Evolutionary conservation across 108 stramenopile genomes (phyloP).

Genomic region (Chaetoceros tenuissimus): DNA sequence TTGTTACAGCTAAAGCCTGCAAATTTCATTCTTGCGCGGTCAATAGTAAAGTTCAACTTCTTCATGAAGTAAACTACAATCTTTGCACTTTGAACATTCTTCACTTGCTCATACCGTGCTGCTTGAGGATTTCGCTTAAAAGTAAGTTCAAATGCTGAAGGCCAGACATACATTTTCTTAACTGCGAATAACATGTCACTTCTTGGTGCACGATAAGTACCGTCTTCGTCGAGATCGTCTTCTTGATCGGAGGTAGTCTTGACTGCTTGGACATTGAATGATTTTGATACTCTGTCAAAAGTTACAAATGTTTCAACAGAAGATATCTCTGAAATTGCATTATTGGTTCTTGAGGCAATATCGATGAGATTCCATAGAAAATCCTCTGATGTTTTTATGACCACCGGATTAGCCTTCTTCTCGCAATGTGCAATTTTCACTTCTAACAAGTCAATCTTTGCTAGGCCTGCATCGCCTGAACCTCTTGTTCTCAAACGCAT

Average conservation of each 20-base stretch:
- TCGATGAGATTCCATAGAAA: slow-evolving; percentile 82
- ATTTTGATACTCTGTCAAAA: slow-evolving; percentile 61
- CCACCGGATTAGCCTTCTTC: slow-evolving; percentile 54
- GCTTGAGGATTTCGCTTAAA: slow-evolving; percentile 72
- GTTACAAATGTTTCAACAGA: slow-evolving; percentile 51
- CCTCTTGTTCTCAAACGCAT: slow-evolving; percentile 67
- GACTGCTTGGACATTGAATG: slow-evolving; percentile 46
- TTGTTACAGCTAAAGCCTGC: slow-evolving; percentile 54
- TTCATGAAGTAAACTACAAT: slow-evolving; percentile 74
- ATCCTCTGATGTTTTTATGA: slow-evolving; percentile 69
- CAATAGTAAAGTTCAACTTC: slow-evolving; percentile 71
- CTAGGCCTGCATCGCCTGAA: slow-evolving; percentile 53
- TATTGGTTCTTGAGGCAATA: slow-evolving; percentile 50
- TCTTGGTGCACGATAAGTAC: slow-evolving; percentile 53
- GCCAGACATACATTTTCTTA: slow-evolving; percentile 56
- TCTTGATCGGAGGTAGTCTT: slow-evolving; percentile 20
- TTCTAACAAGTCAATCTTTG: slow-evolving; percentile 70
- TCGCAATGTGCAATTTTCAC: slow-evolving; percentile 61
- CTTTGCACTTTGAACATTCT: slow-evolving; percentile 45
- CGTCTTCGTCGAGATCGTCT: slow-evolving; percentile 21
- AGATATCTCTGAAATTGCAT: slow-evolving; percentile 59
- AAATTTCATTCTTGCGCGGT: slow-evolving; percentile 69
- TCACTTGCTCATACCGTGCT: slow-evolving; percentile 42
- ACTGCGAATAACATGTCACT: slow-evolving; percentile 64
- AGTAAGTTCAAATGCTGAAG: slow-evolving; percentile 56